Percentiles rank a stretch among this genome's conserved stretches.
These are phyloP conservation scores for Cylindrotheca closterium DNA, from an alignment of 108 stramenopile species.

Conservation along the genomic window DNA sequence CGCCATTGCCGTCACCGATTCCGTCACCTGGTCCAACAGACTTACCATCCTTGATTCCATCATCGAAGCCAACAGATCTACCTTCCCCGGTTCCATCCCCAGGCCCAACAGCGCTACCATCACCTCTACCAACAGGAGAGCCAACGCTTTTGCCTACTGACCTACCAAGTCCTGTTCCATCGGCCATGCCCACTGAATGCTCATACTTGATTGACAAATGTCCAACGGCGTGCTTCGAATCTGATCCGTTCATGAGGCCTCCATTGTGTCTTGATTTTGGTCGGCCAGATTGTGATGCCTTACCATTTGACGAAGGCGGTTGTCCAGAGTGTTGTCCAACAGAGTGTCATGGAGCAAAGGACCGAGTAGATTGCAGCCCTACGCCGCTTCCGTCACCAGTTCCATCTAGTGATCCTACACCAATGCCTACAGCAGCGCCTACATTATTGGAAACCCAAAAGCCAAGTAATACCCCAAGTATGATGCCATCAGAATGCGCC, in stretches of 20 bases:
- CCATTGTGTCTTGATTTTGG: neutral
- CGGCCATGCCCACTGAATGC: neutral
- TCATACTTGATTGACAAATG: neutral
- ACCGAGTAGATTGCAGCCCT: no score
- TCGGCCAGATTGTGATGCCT: neutral
- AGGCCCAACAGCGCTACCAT: neutral
- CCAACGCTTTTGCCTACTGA: neutral
- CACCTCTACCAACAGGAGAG: neutral
- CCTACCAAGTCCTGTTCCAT: constrained; percentile 6
- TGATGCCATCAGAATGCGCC: no score
- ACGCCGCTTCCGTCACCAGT: no score
- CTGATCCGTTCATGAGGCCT: neutral
- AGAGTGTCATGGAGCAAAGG: no score
- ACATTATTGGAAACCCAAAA: no score
- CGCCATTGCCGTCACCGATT: neutral
- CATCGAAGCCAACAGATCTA: neutral
- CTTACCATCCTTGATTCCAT: neutral
- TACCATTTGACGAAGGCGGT: neutral
- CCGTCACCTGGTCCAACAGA: neutral
- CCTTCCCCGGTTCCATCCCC: neutral
- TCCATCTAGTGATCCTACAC: no score
- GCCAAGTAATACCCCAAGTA: no score
- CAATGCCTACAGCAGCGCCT: no score
- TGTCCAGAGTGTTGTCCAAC: neutral
- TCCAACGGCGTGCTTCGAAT: neutral